phyloP scores from a whole-genome alignment of 768 basidiomycete genomes.

The Panellus pusillus region DNA sequence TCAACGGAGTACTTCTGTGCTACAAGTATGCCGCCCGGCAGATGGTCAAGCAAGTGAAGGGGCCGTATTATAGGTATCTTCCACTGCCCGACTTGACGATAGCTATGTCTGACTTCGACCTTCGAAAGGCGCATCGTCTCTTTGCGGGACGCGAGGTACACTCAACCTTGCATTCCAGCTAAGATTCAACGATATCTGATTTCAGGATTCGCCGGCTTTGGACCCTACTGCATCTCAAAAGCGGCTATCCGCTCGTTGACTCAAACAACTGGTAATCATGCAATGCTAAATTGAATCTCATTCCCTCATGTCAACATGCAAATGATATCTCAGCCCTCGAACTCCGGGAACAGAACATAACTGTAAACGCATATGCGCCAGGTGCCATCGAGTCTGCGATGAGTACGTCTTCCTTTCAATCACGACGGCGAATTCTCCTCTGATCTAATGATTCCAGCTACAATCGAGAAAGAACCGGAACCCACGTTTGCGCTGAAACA shows the following conservation, averaged over 20 bases:
- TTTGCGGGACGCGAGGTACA: constrained; percentile 31
- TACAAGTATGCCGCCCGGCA: constrained; percentile 44
- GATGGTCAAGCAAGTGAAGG: constrained; percentile 44
- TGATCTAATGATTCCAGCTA: background rate
- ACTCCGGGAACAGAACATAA: constrained; percentile 29
- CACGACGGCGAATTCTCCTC: background rate
- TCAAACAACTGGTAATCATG: constrained; percentile 33
- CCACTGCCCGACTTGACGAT: background rate
- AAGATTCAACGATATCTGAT: background rate
- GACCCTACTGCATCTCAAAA: constrained; percentile 36
- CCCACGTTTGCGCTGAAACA: background rate
- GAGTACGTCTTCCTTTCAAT: constrained; percentile 19
- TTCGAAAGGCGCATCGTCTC: constrained; percentile 33
- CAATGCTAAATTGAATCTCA: too few species aligned
- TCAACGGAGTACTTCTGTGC: constrained; percentile 38
- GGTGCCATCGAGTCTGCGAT: constrained; percentile 30
- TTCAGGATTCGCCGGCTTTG: constrained; percentile 11
- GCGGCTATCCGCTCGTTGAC: constrained; percentile 41
- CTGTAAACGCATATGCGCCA: constrained; percentile 35
- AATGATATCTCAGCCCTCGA: constrained; percentile 10
- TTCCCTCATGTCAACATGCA: too few species aligned
- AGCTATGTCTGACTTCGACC: background rate
- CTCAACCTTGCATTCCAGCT: too few species aligned
- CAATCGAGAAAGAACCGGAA: background rate
- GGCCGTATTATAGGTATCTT: constrained; percentile 41